Evolutionary conservation across 2,329 filamentous ascomycete genomes (phyloP).

Genomic region (Neospermospora avenae): DNA sequence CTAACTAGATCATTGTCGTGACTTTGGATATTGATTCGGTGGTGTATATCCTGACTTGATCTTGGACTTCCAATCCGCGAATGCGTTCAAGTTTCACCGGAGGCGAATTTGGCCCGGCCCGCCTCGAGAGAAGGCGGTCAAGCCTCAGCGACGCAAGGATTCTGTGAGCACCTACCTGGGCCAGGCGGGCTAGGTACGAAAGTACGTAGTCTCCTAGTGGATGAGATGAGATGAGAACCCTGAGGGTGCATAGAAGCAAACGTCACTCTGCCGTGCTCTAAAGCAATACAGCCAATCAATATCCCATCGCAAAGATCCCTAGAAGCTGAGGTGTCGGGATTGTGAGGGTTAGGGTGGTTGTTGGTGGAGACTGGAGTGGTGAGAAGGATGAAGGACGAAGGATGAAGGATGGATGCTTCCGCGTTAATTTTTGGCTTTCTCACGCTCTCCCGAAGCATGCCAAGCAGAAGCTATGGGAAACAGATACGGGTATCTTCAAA

Average conservation of each 20-base stretch:
- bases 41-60: too few species aligned
- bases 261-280: conserved; percentile 4
- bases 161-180: too few species aligned
- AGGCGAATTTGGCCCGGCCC: too few species aligned
- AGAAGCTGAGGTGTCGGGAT: neutral
- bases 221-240: neutral
- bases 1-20: too few species aligned
- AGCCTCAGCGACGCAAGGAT: neutral
- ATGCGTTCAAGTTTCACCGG: too few species aligned
- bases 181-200: too few species aligned
- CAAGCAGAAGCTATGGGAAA: neutral
- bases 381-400: neutral
- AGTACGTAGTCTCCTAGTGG: too few species aligned
- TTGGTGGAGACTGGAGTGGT: neutral
- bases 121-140: too few species aligned
- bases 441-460: neutral
- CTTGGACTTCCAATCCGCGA: too few species aligned
- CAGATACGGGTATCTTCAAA: neutral
- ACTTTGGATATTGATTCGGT: too few species aligned
- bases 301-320: neutral
- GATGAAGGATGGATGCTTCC: neutral
- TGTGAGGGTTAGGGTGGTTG: too few species aligned
- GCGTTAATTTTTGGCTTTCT: neutral
- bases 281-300: neutral
- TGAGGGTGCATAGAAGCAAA: neutral